Evolutionary conservation across 345 rosid species (phyloP), one percentile per base, ranked within the genome.

Genomic region (Gossypium ekmanianum): DNA sequence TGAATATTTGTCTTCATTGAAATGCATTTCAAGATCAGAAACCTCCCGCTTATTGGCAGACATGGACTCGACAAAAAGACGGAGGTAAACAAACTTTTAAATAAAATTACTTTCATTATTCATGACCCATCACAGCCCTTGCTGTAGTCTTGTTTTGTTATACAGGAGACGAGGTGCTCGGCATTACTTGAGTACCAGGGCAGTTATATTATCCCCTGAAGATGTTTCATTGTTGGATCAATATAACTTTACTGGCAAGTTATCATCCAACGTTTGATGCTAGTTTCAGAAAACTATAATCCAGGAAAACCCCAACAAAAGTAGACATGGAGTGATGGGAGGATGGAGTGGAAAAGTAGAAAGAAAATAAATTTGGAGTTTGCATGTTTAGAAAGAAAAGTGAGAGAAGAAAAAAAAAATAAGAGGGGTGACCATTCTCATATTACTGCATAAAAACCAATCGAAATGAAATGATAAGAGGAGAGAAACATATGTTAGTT

Each of bases 1-100:
- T 56, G 98, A 95, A 76, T 95, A 91, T 75, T 75, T 85, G 68
- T 89, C 97, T 72, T 88, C 87, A 54, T 75, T 95, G 68, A 71
- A 88, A 58, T 68, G 74, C 78, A 93, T 95, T 73, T 87, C 96
- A 72, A 87, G 88, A 84, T 81, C 86, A 17, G 91, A 88, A 83
- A 74, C 88, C 74, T 85, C 88, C 57, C 89, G 87, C 65, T 51
- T 87, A 72, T 84, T 88, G 1, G 80, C 77, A 51, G 79, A 81
- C 80, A 78, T 43, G 39, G 73, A 72, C 75, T 73, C 56, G 26
- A 68, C 79, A 66, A 87, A 75, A 73, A 74, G 80, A 58, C 79
- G 87, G 81, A 86, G 95, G 97, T 90, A 80, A 68, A 61, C 76
- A 72, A 29, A 62, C 45, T 48, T 62, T 55, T 26, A 55, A 48